phyloP scores from a whole-genome alignment of 2,329 filamentous ascomycete species.

The Shiraia bambusicola region DNA sequence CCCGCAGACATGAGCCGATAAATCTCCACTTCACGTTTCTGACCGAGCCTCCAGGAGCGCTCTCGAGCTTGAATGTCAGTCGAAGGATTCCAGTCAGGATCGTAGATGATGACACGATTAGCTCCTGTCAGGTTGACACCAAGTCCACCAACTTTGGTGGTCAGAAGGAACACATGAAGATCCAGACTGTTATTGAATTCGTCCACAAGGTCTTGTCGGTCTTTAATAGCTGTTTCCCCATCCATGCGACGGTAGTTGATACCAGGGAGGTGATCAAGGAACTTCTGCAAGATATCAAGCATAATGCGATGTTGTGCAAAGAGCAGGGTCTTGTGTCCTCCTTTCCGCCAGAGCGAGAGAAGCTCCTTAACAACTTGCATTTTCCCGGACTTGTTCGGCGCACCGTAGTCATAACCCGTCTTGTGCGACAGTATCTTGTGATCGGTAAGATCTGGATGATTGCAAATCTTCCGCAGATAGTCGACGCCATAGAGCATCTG shows the following conservation, averaged over 20 bases:
- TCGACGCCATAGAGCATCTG: conserved; percentile 90
- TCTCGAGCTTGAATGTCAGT: conserved; percentile 95
- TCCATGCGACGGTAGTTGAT: conserved; percentile 90
- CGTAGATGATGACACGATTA: conserved; percentile 95
- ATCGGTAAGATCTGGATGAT: conserved; percentile 87
- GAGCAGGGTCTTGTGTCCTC: conserved; percentile 90
- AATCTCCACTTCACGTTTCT: conserved; percentile 92
- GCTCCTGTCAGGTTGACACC: conserved; percentile 94
- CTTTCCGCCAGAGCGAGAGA: conserved; percentile 82
- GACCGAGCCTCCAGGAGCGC: conserved; percentile 90
- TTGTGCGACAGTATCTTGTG: conserved; percentile 62
- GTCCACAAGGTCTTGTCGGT: conserved; percentile 87
- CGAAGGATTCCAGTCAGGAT: conserved; percentile 98
- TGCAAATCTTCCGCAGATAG: conserved; percentile 92
- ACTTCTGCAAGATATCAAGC: conserved; percentile 89
- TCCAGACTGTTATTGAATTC: conserved; percentile 82
- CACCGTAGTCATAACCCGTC: conserved; percentile 74
- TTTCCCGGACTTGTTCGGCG: conserved; percentile 80
- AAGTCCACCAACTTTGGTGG: conserved; percentile 91
- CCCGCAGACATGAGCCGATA: conserved; percentile 98
- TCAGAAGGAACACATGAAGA: conserved; percentile 86
- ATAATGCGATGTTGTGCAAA: conserved; percentile 95
- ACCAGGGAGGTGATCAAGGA: conserved; percentile 66
- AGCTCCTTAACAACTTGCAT: conserved; percentile 92
- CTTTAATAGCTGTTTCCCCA: conserved; percentile 83